Evolutionary conservation across 1,284 basidiomycete genomes (phyloP).

Genomic region (Ganoderma meredithae): DNA sequence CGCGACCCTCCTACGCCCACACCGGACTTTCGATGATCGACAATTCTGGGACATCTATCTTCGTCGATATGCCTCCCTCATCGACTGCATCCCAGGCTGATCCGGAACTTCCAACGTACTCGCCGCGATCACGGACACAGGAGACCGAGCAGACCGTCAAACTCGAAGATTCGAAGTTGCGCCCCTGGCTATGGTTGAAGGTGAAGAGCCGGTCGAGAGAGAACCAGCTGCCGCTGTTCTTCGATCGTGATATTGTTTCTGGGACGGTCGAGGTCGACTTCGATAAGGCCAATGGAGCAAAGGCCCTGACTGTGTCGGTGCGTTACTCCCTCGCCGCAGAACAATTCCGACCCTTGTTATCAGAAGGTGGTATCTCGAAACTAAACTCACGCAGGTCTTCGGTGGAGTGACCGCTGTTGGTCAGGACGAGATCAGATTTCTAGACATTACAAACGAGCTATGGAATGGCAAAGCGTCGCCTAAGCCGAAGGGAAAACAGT

Average conservation of each 20-base stretch:
- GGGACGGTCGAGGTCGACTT: slow-evolving; percentile 43
- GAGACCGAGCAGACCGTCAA: slow-evolving; percentile 43
- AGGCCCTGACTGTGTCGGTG: slow-evolving; percentile 42
- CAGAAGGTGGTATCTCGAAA: not conserved
- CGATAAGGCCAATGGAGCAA: slow-evolving; percentile 39
- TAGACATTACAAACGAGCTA: slow-evolving; percentile 38
- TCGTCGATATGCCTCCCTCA: not conserved
- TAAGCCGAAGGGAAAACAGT: slow-evolving; percentile 39
- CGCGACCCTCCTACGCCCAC: not conserved
- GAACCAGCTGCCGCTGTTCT: slow-evolving; percentile 42
- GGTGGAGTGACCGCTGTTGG: slow-evolving; percentile 46
- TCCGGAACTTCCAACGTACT: slow-evolving; percentile 28
- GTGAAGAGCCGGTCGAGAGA: slow-evolving; percentile 41
- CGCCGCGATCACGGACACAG: slow-evolving; percentile 12
- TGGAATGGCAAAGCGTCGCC: slow-evolving; percentile 37
- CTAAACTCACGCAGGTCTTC: slow-evolving; percentile 31
- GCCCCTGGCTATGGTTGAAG: slow-evolving; percentile 40
- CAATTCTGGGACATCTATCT: not conserved
- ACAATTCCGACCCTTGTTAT: not conserved
- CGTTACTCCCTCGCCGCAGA: slow-evolving; percentile 21
- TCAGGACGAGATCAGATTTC: slow-evolving; percentile 45
- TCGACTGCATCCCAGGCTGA: slow-evolving; percentile 13
- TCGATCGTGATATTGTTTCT: slow-evolving; percentile 39
- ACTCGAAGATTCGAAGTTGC: slow-evolving; percentile 51
- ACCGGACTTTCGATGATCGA: not conserved